Conservation (phyloP, 2,329 filamentous ascomycete genomes). For the Metarhizium humberi region DNA sequence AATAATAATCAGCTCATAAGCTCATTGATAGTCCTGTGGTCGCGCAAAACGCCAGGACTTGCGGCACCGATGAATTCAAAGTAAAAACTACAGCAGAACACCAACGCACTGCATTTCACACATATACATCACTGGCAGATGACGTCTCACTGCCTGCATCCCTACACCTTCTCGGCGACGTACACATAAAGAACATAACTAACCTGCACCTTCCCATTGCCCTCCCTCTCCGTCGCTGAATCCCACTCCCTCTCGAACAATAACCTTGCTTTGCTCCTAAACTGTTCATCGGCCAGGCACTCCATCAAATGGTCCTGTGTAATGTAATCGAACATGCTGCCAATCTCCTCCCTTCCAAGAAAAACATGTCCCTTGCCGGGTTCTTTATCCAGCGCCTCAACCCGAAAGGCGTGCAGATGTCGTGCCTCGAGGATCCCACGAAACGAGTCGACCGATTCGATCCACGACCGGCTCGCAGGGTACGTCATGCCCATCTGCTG, state of each 20-base stretch:
- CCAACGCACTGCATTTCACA: too few species aligned
- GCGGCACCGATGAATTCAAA: too few species aligned
- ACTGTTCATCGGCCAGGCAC: slow-evolving; percentile 9
- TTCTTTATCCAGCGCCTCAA: slow-evolving; percentile 16
- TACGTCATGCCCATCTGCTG: neutral
- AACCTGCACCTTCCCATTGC: neutral
- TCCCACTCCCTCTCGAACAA: slow-evolving; percentile 22
- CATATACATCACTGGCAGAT: too few species aligned
- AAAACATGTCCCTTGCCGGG: slow-evolving; percentile 14
- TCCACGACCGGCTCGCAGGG: slow-evolving; percentile 14
- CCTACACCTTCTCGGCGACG: neutral
- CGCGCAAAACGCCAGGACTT: too few species aligned
- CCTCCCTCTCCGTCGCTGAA: neutral
- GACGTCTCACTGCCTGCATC: too few species aligned
- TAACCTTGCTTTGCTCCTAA: slow-evolving; percentile 14
- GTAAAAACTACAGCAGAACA: too few species aligned
- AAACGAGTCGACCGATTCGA: slow-evolving; percentile 22
- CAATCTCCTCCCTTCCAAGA: slow-evolving; percentile 15
- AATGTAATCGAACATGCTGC: slow-evolving; percentile 19
- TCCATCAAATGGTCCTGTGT: slow-evolving; percentile 9
- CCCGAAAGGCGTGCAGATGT: slow-evolving; percentile 18
- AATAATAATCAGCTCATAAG: too few species aligned
- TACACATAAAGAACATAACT: neutral
- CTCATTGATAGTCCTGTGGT: too few species aligned
- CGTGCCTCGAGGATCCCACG: slow-evolving; percentile 15